Evolutionary conservation across 2,329 filamentous ascomycete species (phyloP).

Genomic region (Botrytis fragariae): DNA sequence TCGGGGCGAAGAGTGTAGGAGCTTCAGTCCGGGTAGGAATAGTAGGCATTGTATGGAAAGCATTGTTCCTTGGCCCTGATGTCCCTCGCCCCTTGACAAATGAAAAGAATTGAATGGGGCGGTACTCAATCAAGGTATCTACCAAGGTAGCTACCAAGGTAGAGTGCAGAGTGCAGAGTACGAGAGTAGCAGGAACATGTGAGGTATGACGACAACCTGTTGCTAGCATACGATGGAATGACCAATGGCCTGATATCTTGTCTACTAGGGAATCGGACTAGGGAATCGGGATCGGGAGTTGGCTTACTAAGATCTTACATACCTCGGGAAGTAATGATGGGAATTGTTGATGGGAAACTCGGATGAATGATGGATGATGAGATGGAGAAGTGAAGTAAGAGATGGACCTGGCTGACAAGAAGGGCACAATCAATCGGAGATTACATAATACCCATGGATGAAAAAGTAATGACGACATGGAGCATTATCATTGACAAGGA

Average conservation of each 20-base stretch:
- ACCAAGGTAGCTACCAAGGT: background rate
- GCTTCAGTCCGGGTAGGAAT: background rate
- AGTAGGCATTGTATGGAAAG: background rate
- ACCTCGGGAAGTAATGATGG: background rate
- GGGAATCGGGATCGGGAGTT: background rate
- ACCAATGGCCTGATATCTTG: background rate
- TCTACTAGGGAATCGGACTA: background rate
- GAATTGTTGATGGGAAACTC: background rate
- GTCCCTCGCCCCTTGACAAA: background rate
- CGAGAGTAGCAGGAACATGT: background rate
- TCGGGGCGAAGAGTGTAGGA: background rate
- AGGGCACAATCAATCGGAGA: background rate
- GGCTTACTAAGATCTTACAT: background rate
- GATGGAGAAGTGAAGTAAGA: background rate
- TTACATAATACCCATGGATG: background rate
- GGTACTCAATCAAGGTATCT: background rate
- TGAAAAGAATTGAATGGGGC: background rate
- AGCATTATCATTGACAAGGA: background rate
- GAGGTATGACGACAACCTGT: background rate
- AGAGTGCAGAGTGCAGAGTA: too few species aligned
- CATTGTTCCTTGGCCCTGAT: background rate
- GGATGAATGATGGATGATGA: background rate
- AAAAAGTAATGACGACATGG: slow-evolving; percentile 7
- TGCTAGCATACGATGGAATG: background rate
- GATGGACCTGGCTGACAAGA: background rate